Percentiles rank a stretch among this genome's conserved stretches.
phyloP scores from a whole-genome alignment of 208 protist genomes.

The Trypanosoma mega region DNA sequence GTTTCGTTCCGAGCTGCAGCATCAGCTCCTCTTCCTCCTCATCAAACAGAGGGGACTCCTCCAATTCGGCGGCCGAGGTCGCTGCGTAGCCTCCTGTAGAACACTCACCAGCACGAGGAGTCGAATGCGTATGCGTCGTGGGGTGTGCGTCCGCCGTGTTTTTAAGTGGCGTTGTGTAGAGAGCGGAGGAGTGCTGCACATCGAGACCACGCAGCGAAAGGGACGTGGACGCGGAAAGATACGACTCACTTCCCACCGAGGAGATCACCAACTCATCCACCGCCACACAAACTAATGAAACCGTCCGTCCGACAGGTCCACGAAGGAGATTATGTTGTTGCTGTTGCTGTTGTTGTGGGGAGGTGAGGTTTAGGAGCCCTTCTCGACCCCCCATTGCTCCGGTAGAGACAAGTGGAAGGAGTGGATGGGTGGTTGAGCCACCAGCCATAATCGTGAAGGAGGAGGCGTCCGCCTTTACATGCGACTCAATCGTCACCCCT shows the following conservation, averaged over 20 bases:
- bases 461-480: slow-evolving; percentile 63
- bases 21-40: slow-evolving; percentile 21
- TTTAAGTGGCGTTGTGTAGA: too few relatives aligned
- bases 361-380: too few relatives aligned
- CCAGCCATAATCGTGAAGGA: slow-evolving; percentile 69
- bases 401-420: neutral
- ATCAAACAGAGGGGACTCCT: too few relatives aligned
- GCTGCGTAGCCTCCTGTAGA: too few relatives aligned
- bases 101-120: too few relatives aligned
- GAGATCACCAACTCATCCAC: slow-evolving; percentile 77
- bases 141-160: too few relatives aligned
- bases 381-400: slow-evolving; percentile 12
- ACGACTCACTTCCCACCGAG: slow-evolving; percentile 48
- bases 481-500: slow-evolving; percentile 48
- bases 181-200: too few relatives aligned
- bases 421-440: slow-evolving; percentile 24
- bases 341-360: slow-evolving; percentile 16
- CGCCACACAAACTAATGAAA: slow-evolving; percentile 68
- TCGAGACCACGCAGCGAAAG: too few relatives aligned
- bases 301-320: slow-evolving; percentile 20
- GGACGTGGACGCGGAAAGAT: slow-evolving; percentile 12
- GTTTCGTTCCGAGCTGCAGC: slow-evolving; percentile 31
- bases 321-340: slow-evolving; percentile 7
- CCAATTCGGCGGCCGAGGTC: too few relatives aligned
- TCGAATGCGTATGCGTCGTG: too few relatives aligned